phyloP scores from a whole-genome alignment of 1,284 basidiomycete species.

The Microbotryum saponariae region DNA sequence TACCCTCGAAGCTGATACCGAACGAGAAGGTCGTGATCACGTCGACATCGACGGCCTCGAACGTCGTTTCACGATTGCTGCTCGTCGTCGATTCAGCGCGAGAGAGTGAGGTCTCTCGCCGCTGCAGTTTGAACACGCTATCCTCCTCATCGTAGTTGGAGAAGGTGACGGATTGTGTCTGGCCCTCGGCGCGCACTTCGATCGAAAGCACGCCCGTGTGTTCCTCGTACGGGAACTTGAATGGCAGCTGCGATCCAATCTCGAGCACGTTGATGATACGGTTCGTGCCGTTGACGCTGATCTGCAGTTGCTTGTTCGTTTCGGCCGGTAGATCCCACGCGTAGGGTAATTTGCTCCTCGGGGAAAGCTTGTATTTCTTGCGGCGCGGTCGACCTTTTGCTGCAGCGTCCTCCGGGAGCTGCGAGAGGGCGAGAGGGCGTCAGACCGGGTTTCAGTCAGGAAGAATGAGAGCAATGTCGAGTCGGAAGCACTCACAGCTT shows the following conservation, averaged over 20 bases:
- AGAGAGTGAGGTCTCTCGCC: constrained; percentile 50
- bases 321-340: constrained; percentile 94
- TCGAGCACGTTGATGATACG: constrained; percentile 87
- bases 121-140: constrained; percentile 80
- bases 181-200: constrained; percentile 86
- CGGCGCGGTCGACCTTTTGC: constrained; percentile 25
- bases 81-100: constrained; percentile 65
- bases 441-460: constrained; percentile 2
- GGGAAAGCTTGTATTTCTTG: constrained; percentile 51
- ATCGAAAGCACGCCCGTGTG: constrained; percentile 55
- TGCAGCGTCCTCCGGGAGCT: constrained; percentile 29
- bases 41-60: constrained; percentile 75
- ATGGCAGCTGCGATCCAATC: constrained; percentile 86
- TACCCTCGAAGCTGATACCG: constrained; percentile 73
- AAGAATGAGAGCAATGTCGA: not conserved
- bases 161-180: constrained; percentile 77
- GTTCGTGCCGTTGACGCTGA: constrained; percentile 55
- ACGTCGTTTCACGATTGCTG: constrained; percentile 56
- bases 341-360: constrained; percentile 59
- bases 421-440: constrained; percentile 26
- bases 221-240: constrained; percentile 56
- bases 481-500: constrained; percentile 54
- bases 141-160: constrained; percentile 77
- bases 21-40: constrained; percentile 62
- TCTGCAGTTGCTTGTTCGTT: constrained; percentile 69